Percentiles rank a stretch among this genome's conserved stretches.
These are phyloP conservation scores for Tricholoma matsutake DNA, from an alignment of 768 basidiomycete species.

Conservation along the genomic window DNA sequence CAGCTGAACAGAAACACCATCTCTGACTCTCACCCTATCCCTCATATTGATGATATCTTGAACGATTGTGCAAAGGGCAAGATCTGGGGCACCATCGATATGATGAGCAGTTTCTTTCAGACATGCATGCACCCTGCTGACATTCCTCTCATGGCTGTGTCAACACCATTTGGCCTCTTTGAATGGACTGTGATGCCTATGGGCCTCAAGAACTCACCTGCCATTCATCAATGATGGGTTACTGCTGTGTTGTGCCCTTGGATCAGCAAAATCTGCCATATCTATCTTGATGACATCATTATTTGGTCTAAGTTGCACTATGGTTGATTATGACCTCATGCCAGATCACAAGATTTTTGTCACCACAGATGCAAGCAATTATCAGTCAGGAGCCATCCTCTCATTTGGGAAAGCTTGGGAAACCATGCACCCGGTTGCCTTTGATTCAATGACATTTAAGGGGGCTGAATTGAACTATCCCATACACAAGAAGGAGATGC, in stretches of 20 bases:
- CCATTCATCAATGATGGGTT: slow-evolving; percentile 27
- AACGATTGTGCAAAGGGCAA: too few relatives aligned
- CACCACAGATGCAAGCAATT: slow-evolving; percentile 26
- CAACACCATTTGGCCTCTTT: slow-evolving; percentile 32
- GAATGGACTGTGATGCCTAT: slow-evolving; percentile 28
- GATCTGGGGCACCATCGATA: too few relatives aligned
- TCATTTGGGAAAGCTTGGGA: slow-evolving; percentile 7
- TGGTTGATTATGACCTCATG: slow-evolving; percentile 26
- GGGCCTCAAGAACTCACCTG: slow-evolving; percentile 21
- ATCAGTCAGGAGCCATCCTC: not conserved
- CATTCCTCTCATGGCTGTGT: slow-evolving; percentile 29
- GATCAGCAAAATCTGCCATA: slow-evolving; percentile 40
- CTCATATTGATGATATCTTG: too few relatives aligned
- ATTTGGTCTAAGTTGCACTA: slow-evolving; percentile 34
- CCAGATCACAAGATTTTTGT: slow-evolving; percentile 26
- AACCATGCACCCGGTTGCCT: slow-evolving; percentile 5
- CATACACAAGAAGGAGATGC: slow-evolving; percentile 31
- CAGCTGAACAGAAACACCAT: slow-evolving; percentile 30
- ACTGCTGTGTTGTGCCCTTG: slow-evolving; percentile 20
- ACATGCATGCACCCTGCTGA: slow-evolving; percentile 25
- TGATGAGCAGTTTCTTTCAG: slow-evolving; percentile 34
- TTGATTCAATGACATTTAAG: not conserved
- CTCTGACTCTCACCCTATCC: slow-evolving; percentile 25
- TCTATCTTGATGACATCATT: slow-evolving; percentile 21
- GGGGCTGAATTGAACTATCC: too few relatives aligned